These are phyloP conservation scores for Coemansia sp. DNA, from an alignment of 192 early-diverging fungal species.

Conservation along the genomic window DNA sequence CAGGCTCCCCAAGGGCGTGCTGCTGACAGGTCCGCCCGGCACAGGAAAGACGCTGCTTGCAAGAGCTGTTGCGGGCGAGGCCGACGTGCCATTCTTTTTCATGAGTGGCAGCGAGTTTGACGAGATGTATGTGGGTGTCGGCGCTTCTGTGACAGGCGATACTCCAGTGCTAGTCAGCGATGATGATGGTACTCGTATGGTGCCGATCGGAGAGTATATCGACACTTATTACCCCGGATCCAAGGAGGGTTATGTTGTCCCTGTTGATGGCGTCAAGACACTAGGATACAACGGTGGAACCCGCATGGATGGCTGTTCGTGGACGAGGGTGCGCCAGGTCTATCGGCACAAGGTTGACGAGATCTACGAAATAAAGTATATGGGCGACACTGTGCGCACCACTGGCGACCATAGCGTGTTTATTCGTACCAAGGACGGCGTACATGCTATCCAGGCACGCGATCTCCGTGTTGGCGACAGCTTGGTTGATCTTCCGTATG, in stretches of 20 bases:
- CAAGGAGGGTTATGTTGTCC: conserved; percentile 39
- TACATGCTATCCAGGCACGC: conserved; percentile 38
- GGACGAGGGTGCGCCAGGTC: conserved; percentile 50
- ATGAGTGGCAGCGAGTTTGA: conserved; percentile 99
- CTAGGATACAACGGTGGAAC: conserved; percentile 41
- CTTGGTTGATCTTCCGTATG: conserved; percentile 43
- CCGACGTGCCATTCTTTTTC: conserved; percentile 97
- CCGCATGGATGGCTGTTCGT: conserved; percentile 28
- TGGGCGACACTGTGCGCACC: conserved; percentile 47
- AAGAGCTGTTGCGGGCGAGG: conserved; percentile 95
- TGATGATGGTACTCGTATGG: conserved; percentile 16
- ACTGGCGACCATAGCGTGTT: conserved; percentile 57
- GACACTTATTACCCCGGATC: conserved; percentile 34
- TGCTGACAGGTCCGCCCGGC: conserved; percentile 88
- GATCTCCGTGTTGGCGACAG: conserved; percentile 43
- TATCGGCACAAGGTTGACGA: conserved; percentile 53
- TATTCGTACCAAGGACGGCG: conserved; percentile 24
- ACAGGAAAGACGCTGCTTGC: conserved; percentile 98
- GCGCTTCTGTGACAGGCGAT: conserved; percentile 63
- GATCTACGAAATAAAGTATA: conserved; percentile 45
- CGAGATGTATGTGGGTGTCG: conserved; percentile 98
- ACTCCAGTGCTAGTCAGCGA: conserved; percentile 50
- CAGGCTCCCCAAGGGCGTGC: conserved; percentile 90
- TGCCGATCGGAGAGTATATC: conserved; percentile 46
- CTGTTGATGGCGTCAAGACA: conserved; percentile 44